phyloP scores from a whole-genome alignment of 1,284 basidiomycete species.

The Bjerkandera adusta region DNA sequence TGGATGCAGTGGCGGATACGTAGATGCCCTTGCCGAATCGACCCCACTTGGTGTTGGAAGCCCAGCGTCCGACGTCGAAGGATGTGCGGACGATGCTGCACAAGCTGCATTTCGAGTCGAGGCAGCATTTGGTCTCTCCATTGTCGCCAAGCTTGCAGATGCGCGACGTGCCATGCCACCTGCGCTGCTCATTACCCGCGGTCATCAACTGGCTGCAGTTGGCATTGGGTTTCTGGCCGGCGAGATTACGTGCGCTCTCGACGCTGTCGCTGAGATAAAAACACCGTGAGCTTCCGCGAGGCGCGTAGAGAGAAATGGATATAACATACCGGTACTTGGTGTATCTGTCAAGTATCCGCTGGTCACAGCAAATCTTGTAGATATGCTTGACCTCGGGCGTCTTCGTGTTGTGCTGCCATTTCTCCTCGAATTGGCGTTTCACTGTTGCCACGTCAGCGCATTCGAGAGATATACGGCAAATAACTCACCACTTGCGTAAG shows the following conservation, averaged over 20 bases:
- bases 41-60: conserved; percentile 46
- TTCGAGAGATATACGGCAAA: no score
- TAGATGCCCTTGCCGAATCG: conserved; percentile 51
- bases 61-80: conserved; percentile 49
- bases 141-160: conserved; percentile 61
- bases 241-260: conserved; percentile 56
- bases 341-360: conserved; percentile 47
- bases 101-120: conserved; percentile 51
- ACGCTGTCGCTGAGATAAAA: conserved; percentile 36
- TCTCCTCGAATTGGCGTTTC: no score
- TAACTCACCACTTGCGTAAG: no score
- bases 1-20: conserved; percentile 59
- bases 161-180: conserved; percentile 54
- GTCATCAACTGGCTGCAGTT: conserved; percentile 1
- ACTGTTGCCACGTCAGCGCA: no score
- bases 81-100: conserved; percentile 60
- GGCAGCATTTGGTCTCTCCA: conserved; percentile 51
- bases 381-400: no score
- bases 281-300: not conserved
- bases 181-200: conserved; percentile 58
- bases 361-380: conserved; percentile 48
- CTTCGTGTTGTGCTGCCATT: no score
- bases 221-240: conserved; percentile 42
- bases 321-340: conserved; percentile 53
- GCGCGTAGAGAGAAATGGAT: conserved; percentile 1